Conservation (phyloP, 2,329 filamentous ascomycete genomes). For the Tympanopsis confertula region DNA sequence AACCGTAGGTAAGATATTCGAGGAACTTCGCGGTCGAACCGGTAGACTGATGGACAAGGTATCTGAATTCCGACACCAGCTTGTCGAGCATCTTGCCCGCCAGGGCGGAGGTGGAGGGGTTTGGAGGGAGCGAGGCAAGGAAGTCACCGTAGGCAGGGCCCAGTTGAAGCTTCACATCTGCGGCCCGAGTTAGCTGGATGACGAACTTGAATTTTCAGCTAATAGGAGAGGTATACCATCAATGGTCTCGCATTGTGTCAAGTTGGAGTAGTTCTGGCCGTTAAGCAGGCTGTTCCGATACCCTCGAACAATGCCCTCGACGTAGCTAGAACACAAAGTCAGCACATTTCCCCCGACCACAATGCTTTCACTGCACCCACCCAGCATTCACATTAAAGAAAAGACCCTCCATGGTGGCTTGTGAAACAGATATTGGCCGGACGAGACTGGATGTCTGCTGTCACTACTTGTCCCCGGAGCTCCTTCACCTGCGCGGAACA, state of each 20-base stretch:
- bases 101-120: conserved; percentile 89
- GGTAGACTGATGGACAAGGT: conserved; percentile 84
- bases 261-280: conserved; percentile 80
- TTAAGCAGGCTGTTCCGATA: conserved; percentile 92
- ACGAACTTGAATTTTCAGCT: conserved; percentile 1
- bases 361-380: conserved; percentile 32
- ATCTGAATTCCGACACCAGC: conserved; percentile 92
- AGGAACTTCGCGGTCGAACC: conserved; percentile 89
- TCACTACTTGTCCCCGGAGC: too few relatives aligned
- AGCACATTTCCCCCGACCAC: not conserved
- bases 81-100: conserved; percentile 95
- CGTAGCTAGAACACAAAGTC: conserved; percentile 49
- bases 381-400: conserved; percentile 92
- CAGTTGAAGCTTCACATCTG: conserved; percentile 96
- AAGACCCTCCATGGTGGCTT: conserved; percentile 68
- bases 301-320: conserved; percentile 93
- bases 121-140: conserved; percentile 82
- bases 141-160: conserved; percentile 95
- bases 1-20: conserved; percentile 96
- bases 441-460: conserved; percentile 9
- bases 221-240: conserved; percentile 52
- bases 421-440: conserved; percentile 9
- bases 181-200: conserved; percentile 6
- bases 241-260: conserved; percentile 95
- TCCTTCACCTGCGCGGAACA: too few relatives aligned